phyloP scores from a whole-genome alignment of 2,329 filamentous ascomycete species.

The Colletotrichum gigasporum region DNA sequence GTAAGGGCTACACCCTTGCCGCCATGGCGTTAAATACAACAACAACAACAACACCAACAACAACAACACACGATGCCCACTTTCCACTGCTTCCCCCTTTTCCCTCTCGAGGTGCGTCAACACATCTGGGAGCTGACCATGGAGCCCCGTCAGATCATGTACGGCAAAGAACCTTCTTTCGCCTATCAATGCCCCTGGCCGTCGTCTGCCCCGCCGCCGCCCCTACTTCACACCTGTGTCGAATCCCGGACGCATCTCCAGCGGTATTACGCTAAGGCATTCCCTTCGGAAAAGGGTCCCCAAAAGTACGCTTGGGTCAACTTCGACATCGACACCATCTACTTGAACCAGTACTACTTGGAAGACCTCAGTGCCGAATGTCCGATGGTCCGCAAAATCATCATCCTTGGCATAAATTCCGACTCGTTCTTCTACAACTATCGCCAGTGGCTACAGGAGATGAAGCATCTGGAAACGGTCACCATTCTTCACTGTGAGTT shows the following conservation, averaged over 20 bases:
- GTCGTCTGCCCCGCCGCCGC: neutral
- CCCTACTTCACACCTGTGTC: neutral
- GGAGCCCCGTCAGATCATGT: neutral
- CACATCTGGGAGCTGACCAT: neutral
- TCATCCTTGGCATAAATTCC: neutral
- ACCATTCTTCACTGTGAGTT: neutral
- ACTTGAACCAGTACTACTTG: neutral
- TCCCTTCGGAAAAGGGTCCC: neutral
- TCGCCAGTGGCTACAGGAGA: neutral
- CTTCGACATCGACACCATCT: conserved; percentile 1
- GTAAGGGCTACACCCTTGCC: too few species aligned
- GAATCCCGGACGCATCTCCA: conserved; percentile 1
- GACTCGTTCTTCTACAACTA: neutral
- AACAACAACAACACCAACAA: too few species aligned
- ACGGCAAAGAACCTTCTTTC: neutral
- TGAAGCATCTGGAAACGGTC: neutral
- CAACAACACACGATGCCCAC: neutral
- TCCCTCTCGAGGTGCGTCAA: neutral
- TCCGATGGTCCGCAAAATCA: neutral
- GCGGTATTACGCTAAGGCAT: neutral
- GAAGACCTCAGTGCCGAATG: neutral
- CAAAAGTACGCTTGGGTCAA: neutral
- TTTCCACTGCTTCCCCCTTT: neutral
- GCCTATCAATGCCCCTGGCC: neutral
- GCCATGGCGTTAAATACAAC: too few species aligned